Percentiles rank a stretch among this genome's conserved stretches.
phyloP scores from a whole-genome alignment of 1,139 yeast genomes.

The Saccharomyces pastorianus region DNA sequence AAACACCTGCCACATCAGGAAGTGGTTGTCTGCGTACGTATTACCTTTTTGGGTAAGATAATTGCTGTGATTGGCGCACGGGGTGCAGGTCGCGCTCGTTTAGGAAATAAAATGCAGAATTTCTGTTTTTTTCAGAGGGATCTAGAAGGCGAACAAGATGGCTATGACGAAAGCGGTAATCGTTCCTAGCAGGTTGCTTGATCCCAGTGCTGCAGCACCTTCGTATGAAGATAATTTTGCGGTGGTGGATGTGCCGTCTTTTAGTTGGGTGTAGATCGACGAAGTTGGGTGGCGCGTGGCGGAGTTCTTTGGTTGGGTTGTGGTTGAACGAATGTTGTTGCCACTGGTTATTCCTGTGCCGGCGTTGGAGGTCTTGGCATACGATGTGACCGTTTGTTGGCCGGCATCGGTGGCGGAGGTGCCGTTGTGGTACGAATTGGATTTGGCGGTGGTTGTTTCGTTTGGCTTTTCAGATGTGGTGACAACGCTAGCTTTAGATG shows the following conservation, averaged over 20 bases:
- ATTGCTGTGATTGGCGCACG: not conserved
- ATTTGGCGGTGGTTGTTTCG: not conserved
- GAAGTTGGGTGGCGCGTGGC: not conserved
- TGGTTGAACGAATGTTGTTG: not conserved
- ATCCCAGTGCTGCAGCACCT: not conserved
- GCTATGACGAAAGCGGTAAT: not conserved
- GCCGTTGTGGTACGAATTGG: not conserved
- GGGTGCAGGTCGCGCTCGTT: slow-evolving; percentile 1
- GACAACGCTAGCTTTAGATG: not conserved
- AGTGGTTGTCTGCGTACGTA: not conserved
- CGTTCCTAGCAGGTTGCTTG: not conserved
- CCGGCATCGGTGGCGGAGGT: not conserved
- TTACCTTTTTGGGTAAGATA: not conserved
- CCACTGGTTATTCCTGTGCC: not conserved
- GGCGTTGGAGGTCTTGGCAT: not conserved
- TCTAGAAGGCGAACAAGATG: not conserved
- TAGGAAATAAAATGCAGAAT: not conserved
- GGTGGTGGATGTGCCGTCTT: not conserved
- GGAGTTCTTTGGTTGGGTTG: not conserved
- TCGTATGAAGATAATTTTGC: not conserved
- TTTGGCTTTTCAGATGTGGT: not conserved
- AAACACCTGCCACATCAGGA: not conserved
- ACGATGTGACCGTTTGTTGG: not conserved
- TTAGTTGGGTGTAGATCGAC: not conserved
- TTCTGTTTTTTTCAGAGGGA: not conserved